phyloP scores from a whole-genome alignment of 2,329 filamentous ascomycete species.

The Whalleya microplaca region DNA sequence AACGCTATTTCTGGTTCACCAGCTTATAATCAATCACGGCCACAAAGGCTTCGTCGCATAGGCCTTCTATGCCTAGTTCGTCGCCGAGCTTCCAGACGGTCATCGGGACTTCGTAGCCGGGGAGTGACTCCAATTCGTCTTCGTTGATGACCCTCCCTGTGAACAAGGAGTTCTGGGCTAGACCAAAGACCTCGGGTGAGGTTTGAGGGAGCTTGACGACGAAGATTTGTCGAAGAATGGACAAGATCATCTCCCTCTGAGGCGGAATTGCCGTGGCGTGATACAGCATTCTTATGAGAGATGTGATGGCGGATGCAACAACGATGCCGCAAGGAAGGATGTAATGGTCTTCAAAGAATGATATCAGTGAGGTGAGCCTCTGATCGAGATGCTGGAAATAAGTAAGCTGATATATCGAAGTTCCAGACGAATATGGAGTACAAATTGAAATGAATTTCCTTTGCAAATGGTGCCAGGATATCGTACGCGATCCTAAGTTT shows the following conservation, averaged over 20 bases:
- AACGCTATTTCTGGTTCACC: conserved; percentile 52
- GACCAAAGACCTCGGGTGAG: conserved; percentile 55
- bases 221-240: no score
- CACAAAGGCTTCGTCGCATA: conserved; percentile 60
- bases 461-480: no score
- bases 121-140: conserved; percentile 45
- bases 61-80: conserved; percentile 54
- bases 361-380: background rate
- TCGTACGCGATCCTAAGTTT: no score
- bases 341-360: background rate
- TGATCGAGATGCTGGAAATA: background rate
- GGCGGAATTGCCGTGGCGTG: conserved; percentile 84
- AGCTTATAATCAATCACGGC: conserved; percentile 61
- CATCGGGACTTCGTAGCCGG: conserved; percentile 58
- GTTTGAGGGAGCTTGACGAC: conserved; percentile 55
- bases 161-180: conserved; percentile 58
- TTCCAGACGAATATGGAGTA: background rate
- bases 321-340: background rate
- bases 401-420: background rate
- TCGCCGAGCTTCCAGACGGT: conserved; percentile 61
- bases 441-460: no score
- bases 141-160: conserved; percentile 52
- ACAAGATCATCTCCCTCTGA: conserved; percentile 78
- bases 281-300: conserved; percentile 72
- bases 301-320: background rate